These are phyloP conservation scores for Oxyria digyna DNA, from an alignment of 148 eudicot genomes.

Conservation along the genomic window DNA sequence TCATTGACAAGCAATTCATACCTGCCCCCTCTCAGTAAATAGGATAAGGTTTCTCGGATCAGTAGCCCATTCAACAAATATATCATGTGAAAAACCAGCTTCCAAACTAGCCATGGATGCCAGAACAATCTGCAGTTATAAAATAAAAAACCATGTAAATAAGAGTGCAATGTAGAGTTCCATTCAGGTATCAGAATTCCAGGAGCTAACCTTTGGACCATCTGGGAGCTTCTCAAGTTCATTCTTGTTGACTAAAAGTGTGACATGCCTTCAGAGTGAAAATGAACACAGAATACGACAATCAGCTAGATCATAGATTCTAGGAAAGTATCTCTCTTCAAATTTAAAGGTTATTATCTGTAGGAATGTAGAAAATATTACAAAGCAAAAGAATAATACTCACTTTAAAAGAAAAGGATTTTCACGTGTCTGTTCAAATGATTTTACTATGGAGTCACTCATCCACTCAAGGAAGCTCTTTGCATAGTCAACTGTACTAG, in stretches of 20 bases:
- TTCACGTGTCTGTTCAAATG: constrained; percentile 90
- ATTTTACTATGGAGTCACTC: constrained; percentile 93
- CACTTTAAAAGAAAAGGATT: constrained; percentile 87
- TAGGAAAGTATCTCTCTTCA: background rate
- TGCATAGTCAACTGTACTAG: constrained; percentile 87
- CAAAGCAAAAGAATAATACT: constrained; percentile 14
- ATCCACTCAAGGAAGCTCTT: constrained; percentile 98
- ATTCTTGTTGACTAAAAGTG: constrained; percentile 65
- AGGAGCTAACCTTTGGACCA: constrained; percentile 72
- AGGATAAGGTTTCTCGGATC: constrained; percentile 84
- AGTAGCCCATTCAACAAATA: constrained; percentile 94
- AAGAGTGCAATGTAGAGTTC: background rate
- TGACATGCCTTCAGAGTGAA: constrained; percentile 50
- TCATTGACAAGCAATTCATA: constrained; percentile 14
- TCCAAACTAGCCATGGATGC: constrained; percentile 97
- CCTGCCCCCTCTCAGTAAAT: constrained; percentile 99
- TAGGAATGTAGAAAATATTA: background rate
- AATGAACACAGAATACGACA: background rate
- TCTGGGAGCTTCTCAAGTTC: constrained; percentile 80
- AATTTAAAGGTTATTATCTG: background rate
- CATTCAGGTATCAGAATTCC: background rate
- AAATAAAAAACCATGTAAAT: background rate
- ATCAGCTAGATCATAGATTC: background rate
- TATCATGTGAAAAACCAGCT: constrained; percentile 91
- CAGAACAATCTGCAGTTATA: constrained; percentile 55